These are phyloP conservation scores for Fusarium nematophilum DNA, from an alignment of 2,329 filamentous ascomycete genomes.

Conservation along the genomic window DNA sequence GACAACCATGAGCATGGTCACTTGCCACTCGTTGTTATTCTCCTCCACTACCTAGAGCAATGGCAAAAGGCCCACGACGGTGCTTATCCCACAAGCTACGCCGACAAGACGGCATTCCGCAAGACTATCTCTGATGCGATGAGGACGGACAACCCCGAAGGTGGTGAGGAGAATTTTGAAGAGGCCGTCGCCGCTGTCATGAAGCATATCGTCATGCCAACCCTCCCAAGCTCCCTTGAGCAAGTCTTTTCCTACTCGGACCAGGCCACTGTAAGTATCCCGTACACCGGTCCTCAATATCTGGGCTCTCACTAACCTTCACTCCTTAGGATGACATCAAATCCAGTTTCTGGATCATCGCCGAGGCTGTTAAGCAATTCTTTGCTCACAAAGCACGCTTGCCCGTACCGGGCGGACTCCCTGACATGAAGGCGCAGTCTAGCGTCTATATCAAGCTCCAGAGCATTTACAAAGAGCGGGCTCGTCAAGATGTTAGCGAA, in stretches of 20 bases:
- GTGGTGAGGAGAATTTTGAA: conserved; percentile 96
- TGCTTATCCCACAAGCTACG: conserved; percentile 76
- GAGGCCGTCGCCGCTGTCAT: conserved; percentile 90
- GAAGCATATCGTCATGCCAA: conserved; percentile 80
- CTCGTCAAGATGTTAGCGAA: conserved; percentile 80
- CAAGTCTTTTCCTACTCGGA: conserved; percentile 80
- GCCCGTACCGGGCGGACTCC: conserved; percentile 86
- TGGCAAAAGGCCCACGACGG: conserved; percentile 82
- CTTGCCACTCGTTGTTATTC: conserved; percentile 84
- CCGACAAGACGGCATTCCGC: conserved; percentile 87
- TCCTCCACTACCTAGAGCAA: conserved; percentile 82
- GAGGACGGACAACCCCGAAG: conserved; percentile 80
- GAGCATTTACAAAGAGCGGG: conserved; percentile 91
- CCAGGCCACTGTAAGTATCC: conserved; percentile 59
- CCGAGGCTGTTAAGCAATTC: conserved; percentile 81
- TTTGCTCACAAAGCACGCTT: conserved; percentile 77
- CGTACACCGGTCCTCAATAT: background rate
- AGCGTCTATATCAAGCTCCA: conserved; percentile 90
- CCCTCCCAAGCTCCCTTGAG: conserved; percentile 74
- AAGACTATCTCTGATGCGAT: conserved; percentile 74
- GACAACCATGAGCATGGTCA: conserved; percentile 89
- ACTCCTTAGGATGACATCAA: conserved; percentile 55
- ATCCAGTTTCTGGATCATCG: conserved; percentile 88
- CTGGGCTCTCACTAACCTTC: conserved; percentile 9
- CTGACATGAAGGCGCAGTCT: conserved; percentile 98